Evolutionary conservation across 306 rosid genomes (phyloP), one percentile per base, ranked within the genome.

Genomic region (Pyrus bretschneideri): DNA sequence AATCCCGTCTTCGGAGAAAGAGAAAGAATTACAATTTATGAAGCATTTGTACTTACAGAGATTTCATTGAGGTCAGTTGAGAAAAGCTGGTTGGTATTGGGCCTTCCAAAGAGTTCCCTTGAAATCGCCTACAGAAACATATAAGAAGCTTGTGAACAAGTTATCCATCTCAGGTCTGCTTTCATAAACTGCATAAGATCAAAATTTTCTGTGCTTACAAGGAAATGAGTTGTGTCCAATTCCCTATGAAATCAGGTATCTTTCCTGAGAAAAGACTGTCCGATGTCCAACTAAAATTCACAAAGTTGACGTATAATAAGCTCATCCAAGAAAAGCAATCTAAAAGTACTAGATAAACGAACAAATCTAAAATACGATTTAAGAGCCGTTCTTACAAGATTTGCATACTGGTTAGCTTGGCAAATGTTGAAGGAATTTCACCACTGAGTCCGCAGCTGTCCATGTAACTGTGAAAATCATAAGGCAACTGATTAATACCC

Each of bases 161-260:
- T 27, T n/a, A 63, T 4, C 64, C 18, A 63, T 42, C 46, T 18
- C 27, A 64, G 49, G 38, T 15, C 17, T 35, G 27, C 69, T 17
- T 72, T 22, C 35, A 55, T 38, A 25, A 29, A n/a, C 33, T 60
- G 35, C 68, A 15, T 1, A 29, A 30, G 4, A 17, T 54, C 4
- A 8, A 25, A 15, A 2, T 1, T 12, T 44, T 33, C 21, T 18
- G 29, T 27, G 33, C 77, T 70, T 81, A 81, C 84, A 81, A 23
- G 15, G 11, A 0, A 5, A 31, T 81, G 12, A 81, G 77, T 4
- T 45, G 55, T 44, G 70, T 81, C 84, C 84, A 81, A 52, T 76
- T 81, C 30, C 81, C 84, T 3, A 81, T 76, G 63, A 81, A 81
- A 40, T 66, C 66, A 1, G 81, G 84, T 66, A 81, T 81, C 44